Evolutionary conservation across 306 rosid genomes (phyloP).

Genomic region (Citrullus mucosospermus): DNA sequence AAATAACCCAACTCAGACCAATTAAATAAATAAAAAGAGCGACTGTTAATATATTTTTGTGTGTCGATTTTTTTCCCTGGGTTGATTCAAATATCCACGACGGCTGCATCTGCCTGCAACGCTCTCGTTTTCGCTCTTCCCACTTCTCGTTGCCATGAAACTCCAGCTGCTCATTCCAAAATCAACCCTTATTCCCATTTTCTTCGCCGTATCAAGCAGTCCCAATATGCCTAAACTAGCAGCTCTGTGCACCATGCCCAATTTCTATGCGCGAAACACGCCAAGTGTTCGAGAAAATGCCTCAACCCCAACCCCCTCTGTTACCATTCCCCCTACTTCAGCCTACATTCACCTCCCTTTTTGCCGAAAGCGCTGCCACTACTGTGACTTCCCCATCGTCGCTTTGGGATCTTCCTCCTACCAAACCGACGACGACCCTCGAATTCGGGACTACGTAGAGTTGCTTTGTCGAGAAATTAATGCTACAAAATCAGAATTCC

Average conservation of each 20-base stretch:
- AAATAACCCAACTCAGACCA: too few species aligned
- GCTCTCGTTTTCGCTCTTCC: neutral
- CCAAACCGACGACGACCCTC: conserved; percentile 47
- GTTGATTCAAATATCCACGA: neutral
- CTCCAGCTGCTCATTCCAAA: conserved; percentile 29
- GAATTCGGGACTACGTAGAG: conserved; percentile 50
- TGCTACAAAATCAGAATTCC: conserved; percentile 27
- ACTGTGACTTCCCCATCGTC: conserved; percentile 88
- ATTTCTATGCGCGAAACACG: conserved; percentile 17
- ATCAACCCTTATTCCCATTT: conserved; percentile 45
- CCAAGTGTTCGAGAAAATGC: conserved; percentile 59
- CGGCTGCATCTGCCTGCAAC: neutral
- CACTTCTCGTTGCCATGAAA: neutral
- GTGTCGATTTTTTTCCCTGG: neutral
- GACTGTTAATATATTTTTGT: too few species aligned
- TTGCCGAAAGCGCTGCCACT: conserved; percentile 91
- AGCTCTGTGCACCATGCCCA: neutral
- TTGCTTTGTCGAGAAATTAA: conserved; percentile 67
- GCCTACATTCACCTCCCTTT: conserved; percentile 93
- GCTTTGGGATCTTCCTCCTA: conserved; percentile 66
- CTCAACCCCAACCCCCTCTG: conserved; percentile 15
- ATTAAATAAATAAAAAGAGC: too few species aligned
- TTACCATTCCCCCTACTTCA: conserved; percentile 33
- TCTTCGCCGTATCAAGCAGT: conserved; percentile 29
- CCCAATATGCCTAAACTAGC: conserved; percentile 13